These are phyloP conservation scores for Anisodus tanguticus DNA, from an alignment of 257 asterid species.

Conservation along the genomic window DNA sequence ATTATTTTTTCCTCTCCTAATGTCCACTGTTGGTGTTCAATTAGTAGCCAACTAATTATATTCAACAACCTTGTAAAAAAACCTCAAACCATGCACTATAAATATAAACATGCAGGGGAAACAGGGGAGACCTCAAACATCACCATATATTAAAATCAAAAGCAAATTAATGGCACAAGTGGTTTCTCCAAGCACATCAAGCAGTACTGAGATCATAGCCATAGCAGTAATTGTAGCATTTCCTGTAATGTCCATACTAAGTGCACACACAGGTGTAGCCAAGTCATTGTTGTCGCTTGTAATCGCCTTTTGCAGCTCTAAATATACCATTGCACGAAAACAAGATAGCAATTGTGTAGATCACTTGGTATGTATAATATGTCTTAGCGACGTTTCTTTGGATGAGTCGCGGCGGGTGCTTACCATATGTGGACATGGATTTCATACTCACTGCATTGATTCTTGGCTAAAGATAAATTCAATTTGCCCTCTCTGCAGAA, in stretches of 20 bases:
- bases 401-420: constrained; percentile 1
- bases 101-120: neutral
- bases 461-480: constrained; percentile 28
- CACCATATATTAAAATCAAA: neutral
- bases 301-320: neutral
- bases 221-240: neutral
- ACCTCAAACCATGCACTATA: constrained; percentile 13
- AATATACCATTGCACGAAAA: neutral
- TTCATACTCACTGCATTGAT: constrained; percentile 32
- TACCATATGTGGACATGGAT: constrained; percentile 19
- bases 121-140: neutral
- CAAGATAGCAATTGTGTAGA: neutral
- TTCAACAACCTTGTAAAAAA: neutral
- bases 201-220: constrained; percentile 3
- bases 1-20: neutral
- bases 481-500: constrained; percentile 31
- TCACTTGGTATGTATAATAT: neutral
- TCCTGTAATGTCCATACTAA: constrained; percentile 22
- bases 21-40: neutral
- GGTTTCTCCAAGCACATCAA: neutral
- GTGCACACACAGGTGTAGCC: neutral
- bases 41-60: neutral
- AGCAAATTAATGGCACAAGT: neutral
- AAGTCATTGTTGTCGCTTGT: neutral
- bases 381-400: neutral